Evolutionary conservation across 2,329 filamentous ascomycete genomes (phyloP).

Genomic region (Aspergillus tamarii): DNA sequence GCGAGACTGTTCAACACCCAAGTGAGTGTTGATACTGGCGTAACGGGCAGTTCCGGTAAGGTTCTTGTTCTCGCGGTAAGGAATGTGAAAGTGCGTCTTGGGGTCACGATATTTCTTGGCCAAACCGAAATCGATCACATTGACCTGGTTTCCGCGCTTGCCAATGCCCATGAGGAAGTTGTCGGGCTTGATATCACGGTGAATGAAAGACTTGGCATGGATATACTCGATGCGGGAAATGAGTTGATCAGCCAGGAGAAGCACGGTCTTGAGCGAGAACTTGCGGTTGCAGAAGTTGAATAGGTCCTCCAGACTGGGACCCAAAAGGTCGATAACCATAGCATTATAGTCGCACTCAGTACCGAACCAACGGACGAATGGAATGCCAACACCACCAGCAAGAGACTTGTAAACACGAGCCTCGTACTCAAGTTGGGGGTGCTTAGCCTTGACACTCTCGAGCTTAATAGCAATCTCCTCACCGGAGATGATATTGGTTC

Average conservation of each 20-base stretch:
- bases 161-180: slow-evolving; percentile 99
- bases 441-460: slow-evolving; percentile 98
- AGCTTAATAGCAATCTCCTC: slow-evolving; percentile 99
- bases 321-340: slow-evolving; percentile 97
- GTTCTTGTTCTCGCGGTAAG: slow-evolving; percentile 99
- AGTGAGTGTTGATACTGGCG: slow-evolving; percentile 97
- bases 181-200: slow-evolving; percentile 99
- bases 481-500: slow-evolving; percentile 99
- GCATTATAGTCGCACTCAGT: slow-evolving; percentile 99
- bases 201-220: slow-evolving; percentile 98
- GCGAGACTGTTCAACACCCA: slow-evolving; percentile 97
- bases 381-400: slow-evolving; percentile 94
- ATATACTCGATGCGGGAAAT: slow-evolving; percentile 99
- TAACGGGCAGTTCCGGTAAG: slow-evolving; percentile 98
- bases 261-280: slow-evolving; percentile 97
- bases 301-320: slow-evolving; percentile 92
- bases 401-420: slow-evolving; percentile 86
- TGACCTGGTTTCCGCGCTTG: slow-evolving; percentile 99
- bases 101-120: slow-evolving; percentile 99
- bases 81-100: slow-evolving; percentile 99
- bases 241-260: slow-evolving; percentile 94
- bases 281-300: slow-evolving; percentile 99
- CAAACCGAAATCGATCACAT: slow-evolving; percentile 97
- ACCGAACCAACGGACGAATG: slow-evolving; percentile 98
- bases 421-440: slow-evolving; percentile 98